Evolutionary conservation across 495 filamentous ascomycete genomes (phyloP), one percentile per base, ranked within the genome.

Genomic region (Penicillium mononematosum): DNA sequence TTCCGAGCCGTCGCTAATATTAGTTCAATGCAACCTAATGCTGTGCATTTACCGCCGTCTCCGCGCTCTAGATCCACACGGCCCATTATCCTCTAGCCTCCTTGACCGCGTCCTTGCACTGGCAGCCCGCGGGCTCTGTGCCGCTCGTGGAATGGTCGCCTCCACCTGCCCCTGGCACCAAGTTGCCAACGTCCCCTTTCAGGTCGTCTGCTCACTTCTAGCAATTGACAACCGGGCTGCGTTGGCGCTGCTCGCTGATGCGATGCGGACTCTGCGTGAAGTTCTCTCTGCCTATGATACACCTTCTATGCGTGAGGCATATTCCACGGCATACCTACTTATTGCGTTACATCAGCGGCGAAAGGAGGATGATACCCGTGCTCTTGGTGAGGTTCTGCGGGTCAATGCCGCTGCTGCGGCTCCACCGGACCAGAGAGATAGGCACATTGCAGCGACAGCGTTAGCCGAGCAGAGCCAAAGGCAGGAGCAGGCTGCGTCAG

Each of bases 131-230:
- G 72, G 63, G 8, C 69, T 79, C 19, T 63, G 62, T 42, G 78
- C 75, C 2, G 75, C 76, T 7, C 63, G 67, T 7, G 64, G 66
- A 7, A 74, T 82, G 63, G 70, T 71, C 12, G 63, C 67, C 1
- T 53, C 65, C 3, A 59, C 58, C 14, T 70, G 70, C 32, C 78
- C 80, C 1, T 85, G 81, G 82, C 81, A 83, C 56, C 78, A 83
- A 54, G 69, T 79, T 11, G 76, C 79, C 22, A 78, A 81, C 45
- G 76, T 80, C 1, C 77, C 81, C 0, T 84, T 85, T 56, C 82
- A 85, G 55, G 70, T 77, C 6, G 68, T 84, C 46, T 82, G 80
- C 55, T 72, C 80, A 0, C 68, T 82, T 4, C 64, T 85, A 16
- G 76, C 79, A 1, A 80, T 84, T 29, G 79, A 81, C 45, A 81